Evolutionary conservation across 441 rosid species (phyloP).

Genomic region (Erodium texanum): DNA sequence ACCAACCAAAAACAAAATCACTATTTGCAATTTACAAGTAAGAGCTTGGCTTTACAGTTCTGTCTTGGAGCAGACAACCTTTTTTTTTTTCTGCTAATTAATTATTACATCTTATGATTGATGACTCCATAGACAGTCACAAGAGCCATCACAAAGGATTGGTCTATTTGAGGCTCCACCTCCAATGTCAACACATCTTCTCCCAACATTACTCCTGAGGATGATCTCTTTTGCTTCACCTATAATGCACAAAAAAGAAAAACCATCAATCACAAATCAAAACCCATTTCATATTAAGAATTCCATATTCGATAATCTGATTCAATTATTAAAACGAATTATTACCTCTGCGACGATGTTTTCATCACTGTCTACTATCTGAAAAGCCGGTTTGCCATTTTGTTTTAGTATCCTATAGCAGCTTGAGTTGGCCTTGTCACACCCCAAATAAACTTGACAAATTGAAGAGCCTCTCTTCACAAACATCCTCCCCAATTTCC

Average conservation of each 20-base stretch:
- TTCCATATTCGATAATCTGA: too few relatives aligned
- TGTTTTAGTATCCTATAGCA: background rate
- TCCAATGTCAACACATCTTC: conserved; percentile 45
- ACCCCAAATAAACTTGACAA: background rate
- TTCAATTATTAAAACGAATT: too few relatives aligned
- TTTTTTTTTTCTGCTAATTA: background rate
- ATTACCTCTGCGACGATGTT: background rate
- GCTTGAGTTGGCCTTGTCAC: background rate
- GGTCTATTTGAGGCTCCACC: conserved; percentile 47
- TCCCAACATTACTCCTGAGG: conserved; percentile 35
- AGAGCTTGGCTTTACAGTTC: background rate
- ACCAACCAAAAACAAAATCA: background rate
- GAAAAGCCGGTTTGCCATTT: background rate
- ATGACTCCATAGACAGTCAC: conserved; percentile 39
- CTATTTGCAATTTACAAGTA: background rate
- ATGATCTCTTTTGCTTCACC: conserved; percentile 43
- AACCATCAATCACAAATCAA: background rate
- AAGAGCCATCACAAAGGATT: conserved; percentile 39
- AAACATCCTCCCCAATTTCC: background rate
- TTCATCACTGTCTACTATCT: background rate
- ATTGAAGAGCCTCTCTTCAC: background rate
- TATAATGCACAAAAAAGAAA: background rate
- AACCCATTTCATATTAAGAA: background rate
- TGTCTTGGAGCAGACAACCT: background rate
- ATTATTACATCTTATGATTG: conserved; percentile 24